Percentiles rank a stretch among this genome's conserved stretches.
phyloP scores from a whole-genome alignment of 108 stramenopile species.

The Nitzschia sp. region DNA sequence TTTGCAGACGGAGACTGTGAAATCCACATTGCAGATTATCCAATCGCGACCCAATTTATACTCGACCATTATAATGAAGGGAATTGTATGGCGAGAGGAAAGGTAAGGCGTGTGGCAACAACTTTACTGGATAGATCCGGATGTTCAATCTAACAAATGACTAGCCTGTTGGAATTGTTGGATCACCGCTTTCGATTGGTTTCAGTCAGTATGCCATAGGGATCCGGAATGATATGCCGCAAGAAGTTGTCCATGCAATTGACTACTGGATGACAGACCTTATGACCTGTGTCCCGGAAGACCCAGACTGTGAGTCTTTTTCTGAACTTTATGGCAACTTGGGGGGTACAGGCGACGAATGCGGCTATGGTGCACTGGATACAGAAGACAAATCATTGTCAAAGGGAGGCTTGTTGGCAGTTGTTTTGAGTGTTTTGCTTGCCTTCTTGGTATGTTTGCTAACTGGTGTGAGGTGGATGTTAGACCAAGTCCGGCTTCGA shows the following conservation, averaged over 20 bases:
- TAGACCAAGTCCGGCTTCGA: conserved; percentile 14
- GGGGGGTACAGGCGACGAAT: conserved; percentile 35
- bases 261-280: conserved; percentile 34
- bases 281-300: conserved; percentile 29
- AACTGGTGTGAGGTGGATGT: background rate
- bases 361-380: conserved; percentile 25
- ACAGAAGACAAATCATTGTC: background rate
- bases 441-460: too few species aligned
- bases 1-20: conserved; percentile 21
- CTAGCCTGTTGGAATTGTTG: conserved; percentile 36
- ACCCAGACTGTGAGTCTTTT: conserved; percentile 26
- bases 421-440: background rate
- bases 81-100: conserved; percentile 17
- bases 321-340: conserved; percentile 6
- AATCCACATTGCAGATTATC: conserved; percentile 28
- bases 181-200: conserved; percentile 29
- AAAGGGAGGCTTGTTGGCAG: conserved; percentile 13
- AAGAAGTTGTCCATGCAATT: conserved; percentile 17
- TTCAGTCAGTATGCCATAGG: conserved; percentile 40
- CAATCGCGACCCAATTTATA: conserved; percentile 30
- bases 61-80: conserved; percentile 4
- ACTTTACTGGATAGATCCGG: too few species aligned
- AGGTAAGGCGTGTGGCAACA: conserved; percentile 13
- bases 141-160: too few species aligned
- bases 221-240: conserved; percentile 24